Base-by-base conservation (phyloP, 2,329 filamentous ascomycete genomes). In the Neurospora crassa region DNA sequence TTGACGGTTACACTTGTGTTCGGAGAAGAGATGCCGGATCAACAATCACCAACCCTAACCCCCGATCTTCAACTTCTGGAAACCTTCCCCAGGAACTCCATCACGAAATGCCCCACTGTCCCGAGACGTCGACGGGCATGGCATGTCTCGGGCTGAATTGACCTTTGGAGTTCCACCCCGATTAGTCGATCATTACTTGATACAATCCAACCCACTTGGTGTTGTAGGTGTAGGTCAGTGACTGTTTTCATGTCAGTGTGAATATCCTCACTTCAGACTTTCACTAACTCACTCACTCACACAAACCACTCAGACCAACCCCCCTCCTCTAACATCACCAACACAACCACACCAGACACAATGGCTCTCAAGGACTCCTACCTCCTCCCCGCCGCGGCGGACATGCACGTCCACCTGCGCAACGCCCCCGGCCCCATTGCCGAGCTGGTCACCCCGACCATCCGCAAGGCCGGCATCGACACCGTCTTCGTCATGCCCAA, bases 341-440 rank as follows among this genome's bases (percentile, higher is more conserved):
- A 6, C 34, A 37, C 34, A 37, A 8, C 29, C 45, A 59, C 59
- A 68, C 11, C 69, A n/a, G 24, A 71, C 16, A 75, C 72, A 67
- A 80, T 80, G 79, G 72, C 76, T 70, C 76, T 81, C 67, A 74
- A 77, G 69, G 76, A 79, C 72, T 77, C 73, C 42, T 77, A 79
- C 63, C 85, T 88, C 82, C 84, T 92, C 76, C 88, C 89, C 68
- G 85, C 89, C 29, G 83, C 88, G 73, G 89, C 89, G 69, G 90
- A 92, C 80, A 88, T 91, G 81, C 89, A 90, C 76, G 90, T 92
- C 76, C 91, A 93, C 80, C 83, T 93, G 75, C 88, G 91, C 40
- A 88, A 92, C 79, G 90, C 75, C n/a, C 76, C 75, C 16, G 76
- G 86, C 24, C 83, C 86, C 72, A 87, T 89, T 84, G 89, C 90